Evolutionary conservation across 2,329 filamentous ascomycete species (phyloP).

Genomic region (Coccinonectria pachysandricola): DNA sequence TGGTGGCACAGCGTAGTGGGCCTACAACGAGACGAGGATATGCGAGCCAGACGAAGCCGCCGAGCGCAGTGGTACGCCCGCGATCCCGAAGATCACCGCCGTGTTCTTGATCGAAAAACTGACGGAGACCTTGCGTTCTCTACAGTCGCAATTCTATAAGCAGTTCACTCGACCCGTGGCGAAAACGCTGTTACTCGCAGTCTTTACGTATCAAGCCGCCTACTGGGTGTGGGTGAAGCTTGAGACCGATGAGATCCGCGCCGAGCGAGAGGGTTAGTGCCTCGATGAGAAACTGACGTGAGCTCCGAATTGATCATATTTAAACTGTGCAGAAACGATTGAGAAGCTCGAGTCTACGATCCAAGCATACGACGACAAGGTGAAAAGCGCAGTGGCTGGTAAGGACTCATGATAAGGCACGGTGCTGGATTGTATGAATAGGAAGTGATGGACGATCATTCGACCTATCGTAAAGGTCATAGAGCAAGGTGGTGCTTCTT

Average conservation of each 20-base stretch:
- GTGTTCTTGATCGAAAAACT: too few species aligned
- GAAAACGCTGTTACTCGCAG: conserved; percentile 64
- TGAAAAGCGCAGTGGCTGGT: conserved; percentile 6
- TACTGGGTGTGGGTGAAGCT: conserved; percentile 69
- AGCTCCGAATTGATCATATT: too few species aligned
- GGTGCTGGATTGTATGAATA: background rate
- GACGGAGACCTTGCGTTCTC: too few species aligned
- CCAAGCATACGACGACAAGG: conserved; percentile 22
- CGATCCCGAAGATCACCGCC: conserved; percentile 1
- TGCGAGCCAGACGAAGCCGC: conserved; percentile 18
- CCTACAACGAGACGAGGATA: conserved; percentile 8
- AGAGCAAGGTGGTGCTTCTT: too few species aligned
- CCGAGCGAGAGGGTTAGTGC: conserved; percentile 46
- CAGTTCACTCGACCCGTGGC: conserved; percentile 62
- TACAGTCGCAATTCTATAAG: conserved; percentile 59
- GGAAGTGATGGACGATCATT: too few species aligned
- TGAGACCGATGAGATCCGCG: conserved; percentile 58
- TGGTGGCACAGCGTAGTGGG: background rate
- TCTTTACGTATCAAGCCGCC: conserved; percentile 67
- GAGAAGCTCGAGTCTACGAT: conserved; percentile 29
- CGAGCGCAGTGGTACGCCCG: conserved; percentile 16
- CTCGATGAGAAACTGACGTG: too few species aligned
- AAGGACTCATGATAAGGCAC: conserved; percentile 10
- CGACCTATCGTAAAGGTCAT: too few species aligned
- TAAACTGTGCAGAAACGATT: conserved; percentile 24